Percentiles rank a stretch among this genome's conserved stretches.
Conservation (phyloP, 305 asterid genomes). For the Striga hermonthica region DNA sequence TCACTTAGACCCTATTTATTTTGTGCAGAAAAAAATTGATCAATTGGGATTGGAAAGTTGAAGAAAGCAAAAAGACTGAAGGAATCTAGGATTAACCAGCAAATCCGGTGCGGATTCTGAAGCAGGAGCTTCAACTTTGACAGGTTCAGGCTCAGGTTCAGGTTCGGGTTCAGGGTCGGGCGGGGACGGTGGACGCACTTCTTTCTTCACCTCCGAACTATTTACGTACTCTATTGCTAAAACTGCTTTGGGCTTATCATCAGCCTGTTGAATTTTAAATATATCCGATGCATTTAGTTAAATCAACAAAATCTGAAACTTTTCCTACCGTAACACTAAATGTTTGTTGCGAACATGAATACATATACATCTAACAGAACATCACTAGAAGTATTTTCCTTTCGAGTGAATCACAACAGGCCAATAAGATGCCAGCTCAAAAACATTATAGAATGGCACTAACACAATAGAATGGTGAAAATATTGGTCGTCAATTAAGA, state of each 20-base stretch:
- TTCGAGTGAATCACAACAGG: no score
- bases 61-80: not conserved
- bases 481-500: no score
- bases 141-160: conserved; percentile 44
- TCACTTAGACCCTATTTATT: conserved; percentile 57
- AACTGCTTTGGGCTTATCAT: conserved; percentile 64
- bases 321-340: no score
- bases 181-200: conserved; percentile 49
- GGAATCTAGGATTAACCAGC: conserved; percentile 50
- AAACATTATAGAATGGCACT: not conserved
- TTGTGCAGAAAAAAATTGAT: conserved; percentile 9
- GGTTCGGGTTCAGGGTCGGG: conserved; percentile 56
- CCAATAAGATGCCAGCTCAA: not conserved
- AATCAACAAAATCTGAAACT: not conserved
- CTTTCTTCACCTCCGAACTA: conserved; percentile 53
- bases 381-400: not conserved
- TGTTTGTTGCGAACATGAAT: not conserved
- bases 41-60: not conserved
- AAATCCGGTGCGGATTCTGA: conserved; percentile 67
- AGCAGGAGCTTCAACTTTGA: conserved; percentile 57
- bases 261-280: conserved; percentile 36
- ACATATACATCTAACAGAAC: not conserved
- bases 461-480: no score
- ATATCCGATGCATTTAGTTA: not conserved
- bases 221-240: conserved; percentile 80